Percentiles rank a stretch among this genome's conserved stretches.
These are phyloP conservation scores for Yamagishiella unicocca DNA, from an alignment of 139 green algal genomes.

Conservation along the genomic window DNA sequence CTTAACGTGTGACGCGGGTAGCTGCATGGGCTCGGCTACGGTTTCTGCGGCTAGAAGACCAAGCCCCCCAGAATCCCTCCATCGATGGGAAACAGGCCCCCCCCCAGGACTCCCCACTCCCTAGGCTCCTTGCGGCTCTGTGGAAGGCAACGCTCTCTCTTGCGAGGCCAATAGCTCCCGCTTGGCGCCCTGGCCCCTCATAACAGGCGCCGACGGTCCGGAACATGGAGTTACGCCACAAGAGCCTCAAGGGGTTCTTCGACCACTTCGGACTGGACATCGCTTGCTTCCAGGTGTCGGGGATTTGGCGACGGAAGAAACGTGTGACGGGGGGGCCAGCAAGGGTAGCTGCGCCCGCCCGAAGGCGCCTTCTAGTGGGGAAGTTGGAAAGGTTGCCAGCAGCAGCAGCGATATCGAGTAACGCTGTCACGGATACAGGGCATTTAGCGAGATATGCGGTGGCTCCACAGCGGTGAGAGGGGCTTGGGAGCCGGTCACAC, in stretches of 20 bases:
- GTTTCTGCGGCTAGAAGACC: neutral
- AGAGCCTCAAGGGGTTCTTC: slow-evolving; percentile 65
- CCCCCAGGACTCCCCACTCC: neutral
- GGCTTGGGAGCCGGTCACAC: no score
- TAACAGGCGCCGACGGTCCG: slow-evolving; percentile 63
- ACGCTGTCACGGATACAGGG: neutral
- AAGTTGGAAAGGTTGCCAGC: neutral
- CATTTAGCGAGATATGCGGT: neutral
- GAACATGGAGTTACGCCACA: slow-evolving; percentile 71
- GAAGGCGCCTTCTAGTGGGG: neutral
- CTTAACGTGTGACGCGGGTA: neutral
- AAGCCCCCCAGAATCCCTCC: neutral
- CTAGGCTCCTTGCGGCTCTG: neutral
- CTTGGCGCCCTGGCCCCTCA: neutral
- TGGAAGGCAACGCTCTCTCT: neutral
- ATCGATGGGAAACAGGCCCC: neutral
- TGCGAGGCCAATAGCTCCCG: neutral
- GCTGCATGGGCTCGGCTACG: neutral
- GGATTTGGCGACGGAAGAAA: neutral
- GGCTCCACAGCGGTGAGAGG: neutral
- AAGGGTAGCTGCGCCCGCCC: neutral
- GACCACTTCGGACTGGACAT: slow-evolving; percentile 61
- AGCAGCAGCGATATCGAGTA: neutral
- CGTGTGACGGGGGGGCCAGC: neutral
- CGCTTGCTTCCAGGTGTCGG: slow-evolving; percentile 67